A percentile compares a stretch with the other conserved stretches of the same genome.
Evolutionary conservation across 169 alveolate genomes (phyloP).

Genomic region (Babesia bigemina): DNA sequence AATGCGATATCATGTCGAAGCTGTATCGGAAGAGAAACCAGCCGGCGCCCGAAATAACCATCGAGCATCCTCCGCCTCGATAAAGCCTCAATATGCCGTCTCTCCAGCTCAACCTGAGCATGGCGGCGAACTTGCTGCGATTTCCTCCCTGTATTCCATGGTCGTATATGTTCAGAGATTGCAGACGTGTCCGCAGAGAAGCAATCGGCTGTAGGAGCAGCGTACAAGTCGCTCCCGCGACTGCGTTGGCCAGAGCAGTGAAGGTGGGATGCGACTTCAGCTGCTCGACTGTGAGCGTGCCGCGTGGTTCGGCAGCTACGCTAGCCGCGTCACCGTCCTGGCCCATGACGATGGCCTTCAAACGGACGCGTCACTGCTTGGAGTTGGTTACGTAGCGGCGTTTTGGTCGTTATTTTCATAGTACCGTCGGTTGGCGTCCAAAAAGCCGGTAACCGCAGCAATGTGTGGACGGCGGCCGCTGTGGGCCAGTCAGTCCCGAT

Average conservation of each 20-base stretch:
- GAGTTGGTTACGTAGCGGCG: too few species aligned
- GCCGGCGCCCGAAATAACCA: constrained; percentile 37
- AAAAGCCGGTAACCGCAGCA: too few species aligned
- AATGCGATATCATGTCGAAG: constrained; percentile 50
- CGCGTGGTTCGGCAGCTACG: background rate
- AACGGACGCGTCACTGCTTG: too few species aligned
- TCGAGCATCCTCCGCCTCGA: constrained; percentile 54
- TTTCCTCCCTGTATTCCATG: constrained; percentile 40
- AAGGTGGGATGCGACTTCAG: constrained; percentile 46
- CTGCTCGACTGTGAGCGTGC: constrained; percentile 11
- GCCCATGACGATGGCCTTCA: background rate
- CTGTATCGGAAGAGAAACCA: constrained; percentile 55
- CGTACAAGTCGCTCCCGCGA: constrained; percentile 59
- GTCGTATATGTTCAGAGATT: constrained; percentile 57
- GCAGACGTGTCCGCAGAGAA: constrained; percentile 55
- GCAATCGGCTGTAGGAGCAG: constrained; percentile 61
- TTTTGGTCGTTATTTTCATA: too few species aligned
- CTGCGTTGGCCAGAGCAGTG: constrained; percentile 57
- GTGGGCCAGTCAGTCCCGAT: too few species aligned
- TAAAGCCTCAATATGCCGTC: constrained; percentile 53
- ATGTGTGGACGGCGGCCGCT: too few species aligned
- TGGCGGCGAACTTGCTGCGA: constrained; percentile 12
- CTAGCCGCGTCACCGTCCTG: constrained; percentile 1
- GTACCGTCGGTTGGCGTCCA: too few species aligned
- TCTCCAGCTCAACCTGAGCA: constrained; percentile 28